Conservation (phyloP, 805 yeast species). For the Candida ovalis region DNA sequence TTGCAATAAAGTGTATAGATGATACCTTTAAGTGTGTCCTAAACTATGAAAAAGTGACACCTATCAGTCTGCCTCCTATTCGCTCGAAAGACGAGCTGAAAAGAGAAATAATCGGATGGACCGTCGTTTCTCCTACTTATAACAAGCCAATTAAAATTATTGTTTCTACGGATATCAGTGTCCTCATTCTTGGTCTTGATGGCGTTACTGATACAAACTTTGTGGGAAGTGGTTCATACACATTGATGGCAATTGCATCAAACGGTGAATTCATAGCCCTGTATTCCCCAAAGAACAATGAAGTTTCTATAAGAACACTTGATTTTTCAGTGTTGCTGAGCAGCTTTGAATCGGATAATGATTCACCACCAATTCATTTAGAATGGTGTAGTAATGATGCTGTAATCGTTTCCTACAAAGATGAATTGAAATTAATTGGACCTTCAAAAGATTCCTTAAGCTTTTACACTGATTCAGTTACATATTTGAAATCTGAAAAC, state of each 20-base stretch:
- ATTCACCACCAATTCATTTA: conserved; percentile 41
- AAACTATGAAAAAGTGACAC: conserved; percentile 32
- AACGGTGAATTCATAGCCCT: conserved; percentile 53
- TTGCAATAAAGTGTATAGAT: conserved; percentile 40
- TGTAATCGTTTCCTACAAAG: conserved; percentile 53
- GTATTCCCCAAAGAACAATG: conserved; percentile 37
- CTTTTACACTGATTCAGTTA: conserved; percentile 45
- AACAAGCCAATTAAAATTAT: conserved; percentile 14
- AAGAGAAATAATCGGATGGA: conserved; percentile 18
- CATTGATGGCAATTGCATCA: conserved; percentile 36
- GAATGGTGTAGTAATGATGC: conserved; percentile 90
- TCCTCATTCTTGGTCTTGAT: conserved; percentile 6
- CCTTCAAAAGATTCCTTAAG: conserved; percentile 59
- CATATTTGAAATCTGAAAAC: conserved; percentile 44
- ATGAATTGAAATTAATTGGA: conserved; percentile 66
- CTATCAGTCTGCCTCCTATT: conserved; percentile 27
- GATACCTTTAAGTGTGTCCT: conserved; percentile 39
- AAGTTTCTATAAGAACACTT: conserved; percentile 47
- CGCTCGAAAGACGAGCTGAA: background rate
- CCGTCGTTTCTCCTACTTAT: conserved; percentile 17
- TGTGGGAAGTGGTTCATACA: conserved; percentile 14
- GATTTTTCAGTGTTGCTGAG: conserved; percentile 42
- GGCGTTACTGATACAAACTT: conserved; percentile 7
- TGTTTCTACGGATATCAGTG: conserved; percentile 12
- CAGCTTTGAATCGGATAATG: conserved; percentile 37